These are phyloP conservation scores for Stachybotrys chartarum DNA, from an alignment of 2,329 filamentous ascomycete genomes.

Conservation along the genomic window DNA sequence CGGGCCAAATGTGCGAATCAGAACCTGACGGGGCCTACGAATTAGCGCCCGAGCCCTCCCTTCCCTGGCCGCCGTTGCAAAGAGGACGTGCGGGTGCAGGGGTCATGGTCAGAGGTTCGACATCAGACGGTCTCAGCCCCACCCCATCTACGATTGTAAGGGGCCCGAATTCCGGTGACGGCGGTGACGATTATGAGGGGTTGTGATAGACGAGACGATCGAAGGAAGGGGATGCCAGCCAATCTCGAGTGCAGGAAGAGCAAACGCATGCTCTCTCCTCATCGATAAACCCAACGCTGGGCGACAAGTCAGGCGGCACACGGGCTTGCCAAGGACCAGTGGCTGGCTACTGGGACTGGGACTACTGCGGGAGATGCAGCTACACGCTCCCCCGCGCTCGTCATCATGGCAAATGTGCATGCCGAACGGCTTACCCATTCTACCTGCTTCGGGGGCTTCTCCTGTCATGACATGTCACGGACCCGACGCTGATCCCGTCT, in stretches of 20 bases:
- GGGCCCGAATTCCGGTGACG: background rate
- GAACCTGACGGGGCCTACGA: background rate
- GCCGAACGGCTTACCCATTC: background rate
- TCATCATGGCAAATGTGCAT: background rate
- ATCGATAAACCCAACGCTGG: too few species aligned
- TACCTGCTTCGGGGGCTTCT: background rate
- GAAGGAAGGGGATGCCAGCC: background rate
- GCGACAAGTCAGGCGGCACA: too few species aligned
- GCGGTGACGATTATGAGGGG: background rate
- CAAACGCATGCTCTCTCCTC: too few species aligned
- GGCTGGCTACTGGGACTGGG: too few species aligned
- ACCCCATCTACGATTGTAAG: background rate
- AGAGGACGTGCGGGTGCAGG: background rate
- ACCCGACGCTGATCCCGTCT: constrained; percentile 7
- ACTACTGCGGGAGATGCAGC: too few species aligned
- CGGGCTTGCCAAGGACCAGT: too few species aligned
- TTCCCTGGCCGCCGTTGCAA: background rate
- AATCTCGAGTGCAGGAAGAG: background rate
- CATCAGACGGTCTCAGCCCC: background rate
- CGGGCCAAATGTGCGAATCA: background rate
- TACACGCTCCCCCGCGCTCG: background rate
- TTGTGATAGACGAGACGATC: background rate
- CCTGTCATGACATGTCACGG: constrained; percentile 1
- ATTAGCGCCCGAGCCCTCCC: background rate
- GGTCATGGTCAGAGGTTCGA: background rate